Evolutionary conservation across 2,329 filamentous ascomycete species (phyloP), one percentile per base, ranked within the genome.

Genomic region (Penicillium nordicum): DNA sequence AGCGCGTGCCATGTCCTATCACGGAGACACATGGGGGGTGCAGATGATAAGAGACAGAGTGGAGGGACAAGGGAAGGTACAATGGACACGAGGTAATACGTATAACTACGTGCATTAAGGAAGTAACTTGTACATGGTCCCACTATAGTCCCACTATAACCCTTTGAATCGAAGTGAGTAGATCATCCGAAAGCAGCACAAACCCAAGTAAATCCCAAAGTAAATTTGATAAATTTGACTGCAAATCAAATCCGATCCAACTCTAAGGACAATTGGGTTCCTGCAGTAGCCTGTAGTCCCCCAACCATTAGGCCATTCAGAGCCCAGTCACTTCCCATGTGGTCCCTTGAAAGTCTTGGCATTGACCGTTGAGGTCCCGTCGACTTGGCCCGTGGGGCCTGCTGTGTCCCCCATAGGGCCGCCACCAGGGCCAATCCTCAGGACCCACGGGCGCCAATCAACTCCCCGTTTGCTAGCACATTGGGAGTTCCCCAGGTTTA

Each of bases 11-110:
- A 57, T 41, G 57, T 61, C 70, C 70, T 72, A 72, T 72, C 71
- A 72, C 53, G 51, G 48, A 41, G 29, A 71, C 71, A 73, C 71
- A 72, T 72, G 71, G 68, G 63, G 60, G 50, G 55, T 46, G 50
- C 59, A 49, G 11, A 42, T 53, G 63, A 62, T 49, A 57, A 37
- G 48, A 49, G 36, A 49, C 27, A 32, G 40, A 45, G n/a, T 30
- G 46, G 47, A 43, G 32, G 54, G 45, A 50, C 52, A 50, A 46
- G 41, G 52, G 30, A 47, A 57, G 50, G 55, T 57, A 57, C 34
- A 40, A 42, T 46, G 27, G 37, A 57, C 50, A 48, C 34, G n/a
- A 18, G 7, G 11, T 34, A 11, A 11, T 5, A 23, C 5, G 27
- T 37, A 12, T 27, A 40, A 1, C 10, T 29, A 18, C 23, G 10